Conservation (phyloP, 148 eudicot species). For the Heliosperma pusillum region DNA sequence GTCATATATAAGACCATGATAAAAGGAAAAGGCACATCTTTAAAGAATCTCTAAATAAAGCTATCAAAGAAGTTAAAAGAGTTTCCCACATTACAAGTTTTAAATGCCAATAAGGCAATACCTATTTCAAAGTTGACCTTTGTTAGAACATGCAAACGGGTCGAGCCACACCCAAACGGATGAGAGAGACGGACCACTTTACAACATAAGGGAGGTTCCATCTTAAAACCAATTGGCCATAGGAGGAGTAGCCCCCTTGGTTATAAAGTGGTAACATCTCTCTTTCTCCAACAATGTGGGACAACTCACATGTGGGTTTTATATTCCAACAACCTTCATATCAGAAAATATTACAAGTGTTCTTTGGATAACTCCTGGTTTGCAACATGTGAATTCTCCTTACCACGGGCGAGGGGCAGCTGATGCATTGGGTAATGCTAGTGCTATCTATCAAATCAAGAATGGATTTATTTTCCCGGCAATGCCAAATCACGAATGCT, state of each 20-base stretch:
- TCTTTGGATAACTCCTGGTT: not conserved
- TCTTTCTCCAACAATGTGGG: no score
- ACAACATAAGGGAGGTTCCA: no score
- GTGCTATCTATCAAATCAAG: not conserved
- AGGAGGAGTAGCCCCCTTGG: no score
- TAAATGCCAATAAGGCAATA: conserved; percentile 1
- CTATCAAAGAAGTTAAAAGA: not conserved
- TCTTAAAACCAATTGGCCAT: no score
- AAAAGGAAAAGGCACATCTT: not conserved
- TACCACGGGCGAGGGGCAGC: not conserved
- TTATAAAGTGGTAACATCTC: no score
- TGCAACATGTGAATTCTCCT: not conserved
- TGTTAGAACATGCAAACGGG: no score
- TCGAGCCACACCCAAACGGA: no score
- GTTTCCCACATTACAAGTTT: not conserved
- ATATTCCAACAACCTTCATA: no score
- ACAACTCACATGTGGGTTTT: no score
- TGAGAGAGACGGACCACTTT: no score
- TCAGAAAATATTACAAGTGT: not conserved
- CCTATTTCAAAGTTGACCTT: not conserved
- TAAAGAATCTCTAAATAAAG: not conserved
- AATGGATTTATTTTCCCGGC: not conserved
- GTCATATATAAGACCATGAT: not conserved
- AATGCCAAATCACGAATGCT: not conserved
- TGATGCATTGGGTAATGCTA: not conserved